Base-by-base conservation (phyloP, 2,329 filamentous ascomycete genomes). In the Fusarium dlaminii region DNA sequence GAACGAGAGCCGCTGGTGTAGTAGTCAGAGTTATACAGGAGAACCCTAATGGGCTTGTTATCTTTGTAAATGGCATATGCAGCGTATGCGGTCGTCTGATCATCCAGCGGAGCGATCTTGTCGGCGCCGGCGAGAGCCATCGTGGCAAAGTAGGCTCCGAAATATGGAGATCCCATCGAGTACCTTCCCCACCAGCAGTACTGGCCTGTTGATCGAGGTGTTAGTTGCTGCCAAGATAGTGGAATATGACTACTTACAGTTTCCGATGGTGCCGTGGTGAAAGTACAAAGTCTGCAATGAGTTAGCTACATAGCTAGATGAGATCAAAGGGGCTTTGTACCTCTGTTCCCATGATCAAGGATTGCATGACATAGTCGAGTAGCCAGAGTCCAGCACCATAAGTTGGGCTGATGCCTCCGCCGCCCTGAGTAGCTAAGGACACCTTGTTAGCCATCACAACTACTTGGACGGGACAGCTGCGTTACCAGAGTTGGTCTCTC, bases 291-390 rank as follows among this genome's bases (percentile, higher is more conserved):
- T 54, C 51, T 54, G 0, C 24, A 12, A 54, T n/a, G 1, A 8
- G 4, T 54, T 39, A 54, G 34, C 3, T 22, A 39, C 6, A 17
- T 3, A 24, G 12, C 4, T 29, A 20, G 17, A n/a, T 15, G 6
- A n/a, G 13, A 27, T 20, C 4, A 29, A 37, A 0, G 24, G 18
- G 32, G 18, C 8, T 39, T 39, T 8, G 9, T 54, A 54, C 51
- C 51, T 54, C 51, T 29, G 51, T 54, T 4, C 51, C 51, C 51
- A 54, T 54, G 12, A 54, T 54, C 13, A 54, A 20, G 24, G 51
- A 7, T 17, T 54, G 51, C 51, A 54, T 54, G 20, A 37, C 32
- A 22, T 54, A 54, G 24, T 54, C 51, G 18, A 54, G 34, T 9
- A 54, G 34, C 51, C 51, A 54, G n/a, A 54, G 34, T 13, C 32